phyloP scores from a whole-genome alignment of 345 rosid genomes.

The Nasturtium officinale region DNA sequence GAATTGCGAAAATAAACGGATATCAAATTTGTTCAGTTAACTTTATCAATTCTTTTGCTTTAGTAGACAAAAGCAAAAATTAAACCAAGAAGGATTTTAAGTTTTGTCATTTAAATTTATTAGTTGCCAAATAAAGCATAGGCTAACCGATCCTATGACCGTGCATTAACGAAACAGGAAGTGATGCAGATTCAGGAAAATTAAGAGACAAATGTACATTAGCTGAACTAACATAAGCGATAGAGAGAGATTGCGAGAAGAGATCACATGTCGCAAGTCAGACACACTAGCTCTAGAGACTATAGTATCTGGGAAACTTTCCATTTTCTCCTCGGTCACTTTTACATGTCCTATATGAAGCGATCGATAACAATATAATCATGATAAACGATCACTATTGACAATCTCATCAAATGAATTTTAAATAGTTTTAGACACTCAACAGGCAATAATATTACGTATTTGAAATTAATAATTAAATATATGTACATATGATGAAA shows the following conservation, averaged over 20 bases:
- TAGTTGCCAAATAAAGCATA: conserved; percentile 19
- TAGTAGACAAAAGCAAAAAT: background rate
- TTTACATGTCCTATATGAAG: conserved; percentile 46
- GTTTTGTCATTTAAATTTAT: background rate
- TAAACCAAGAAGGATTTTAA: background rate
- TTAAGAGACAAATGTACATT: background rate
- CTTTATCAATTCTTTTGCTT: background rate
- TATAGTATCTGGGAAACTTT: conserved; percentile 35
- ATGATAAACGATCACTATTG: background rate
- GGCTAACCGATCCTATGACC: background rate
- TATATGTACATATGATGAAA: background rate
- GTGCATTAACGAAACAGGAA: background rate
- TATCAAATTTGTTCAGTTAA: background rate
- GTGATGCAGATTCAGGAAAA: conserved; percentile 1
- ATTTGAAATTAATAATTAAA: background rate
- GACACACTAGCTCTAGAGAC: conserved; percentile 36
- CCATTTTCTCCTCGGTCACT: conserved; percentile 38
- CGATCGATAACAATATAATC: conserved; percentile 35
- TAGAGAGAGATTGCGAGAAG: conserved; percentile 10
- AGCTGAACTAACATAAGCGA: conserved; percentile 11
- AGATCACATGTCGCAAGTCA: conserved; percentile 53
- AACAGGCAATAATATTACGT: background rate
- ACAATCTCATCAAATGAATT: background rate
- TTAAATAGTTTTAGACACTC: background rate
- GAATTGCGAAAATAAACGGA: background rate